A percentile compares a stretch with the other conserved stretches of the same genome.
These are phyloP conservation scores for Cryoendolithus antarcticus DNA, from an alignment of 2,329 filamentous ascomycete species.

Conservation along the genomic window DNA sequence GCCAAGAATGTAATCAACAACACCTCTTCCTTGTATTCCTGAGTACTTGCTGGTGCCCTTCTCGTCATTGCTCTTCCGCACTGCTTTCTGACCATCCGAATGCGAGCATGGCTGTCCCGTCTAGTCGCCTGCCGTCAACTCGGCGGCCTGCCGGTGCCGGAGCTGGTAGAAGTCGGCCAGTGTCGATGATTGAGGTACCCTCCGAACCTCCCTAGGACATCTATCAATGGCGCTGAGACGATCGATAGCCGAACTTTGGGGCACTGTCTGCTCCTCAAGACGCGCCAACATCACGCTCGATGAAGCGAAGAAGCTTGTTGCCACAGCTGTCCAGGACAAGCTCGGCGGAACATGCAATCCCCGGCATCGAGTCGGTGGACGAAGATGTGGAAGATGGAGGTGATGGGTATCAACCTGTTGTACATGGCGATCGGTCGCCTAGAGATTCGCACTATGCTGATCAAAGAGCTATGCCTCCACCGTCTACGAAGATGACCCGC, in stretches of 20 bases:
- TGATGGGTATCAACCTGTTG: not conserved
- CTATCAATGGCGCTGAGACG: constrained; percentile 10
- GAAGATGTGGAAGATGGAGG: constrained; percentile 9
- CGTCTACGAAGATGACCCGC: constrained; percentile 10
- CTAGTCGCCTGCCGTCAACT: constrained; percentile 16
- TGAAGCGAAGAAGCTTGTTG: constrained; percentile 21
- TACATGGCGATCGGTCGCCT: not conserved
- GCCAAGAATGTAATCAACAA: too few relatives aligned
- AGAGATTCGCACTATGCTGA: constrained; percentile 7
- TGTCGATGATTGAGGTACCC: constrained; percentile 21
- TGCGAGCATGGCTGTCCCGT: constrained; percentile 9
- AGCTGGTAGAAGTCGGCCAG: constrained; percentile 12
- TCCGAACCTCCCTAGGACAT: constrained; percentile 7
- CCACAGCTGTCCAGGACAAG: constrained; percentile 17
- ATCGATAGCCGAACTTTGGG: constrained; percentile 5
- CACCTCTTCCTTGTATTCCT: too few relatives aligned
- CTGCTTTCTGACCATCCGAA: too few relatives aligned
- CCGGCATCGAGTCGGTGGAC: constrained; percentile 9
- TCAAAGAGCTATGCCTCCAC: constrained; percentile 18
- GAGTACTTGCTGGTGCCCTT: too few relatives aligned
- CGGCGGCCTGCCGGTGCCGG: constrained; percentile 9
- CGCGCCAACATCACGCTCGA: constrained; percentile 9
- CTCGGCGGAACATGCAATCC: constrained; percentile 11
- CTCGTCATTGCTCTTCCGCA: too few relatives aligned
- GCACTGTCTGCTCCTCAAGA: constrained; percentile 4